Evolutionary conservation across 2,329 filamentous ascomycete species (phyloP).

Genomic region (Myotisia sp.): DNA sequence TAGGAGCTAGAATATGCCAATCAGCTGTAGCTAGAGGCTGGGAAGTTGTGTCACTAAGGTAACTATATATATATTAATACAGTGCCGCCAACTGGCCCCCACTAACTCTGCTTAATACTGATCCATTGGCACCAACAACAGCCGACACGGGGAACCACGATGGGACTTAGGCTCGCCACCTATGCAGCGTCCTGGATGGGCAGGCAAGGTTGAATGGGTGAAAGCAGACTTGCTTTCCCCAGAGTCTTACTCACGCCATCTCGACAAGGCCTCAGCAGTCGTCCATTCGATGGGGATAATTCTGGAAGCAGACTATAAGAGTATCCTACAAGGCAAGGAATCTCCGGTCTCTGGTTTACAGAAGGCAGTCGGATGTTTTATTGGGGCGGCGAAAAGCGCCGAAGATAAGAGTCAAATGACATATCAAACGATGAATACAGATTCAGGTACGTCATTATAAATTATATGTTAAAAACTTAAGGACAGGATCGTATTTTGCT

Average conservation of each 20-base stretch:
- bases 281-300: constrained; percentile 94
- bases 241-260: constrained; percentile 58
- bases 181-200: constrained; percentile 60
- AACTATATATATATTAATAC: constrained; percentile 17
- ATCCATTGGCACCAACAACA: constrained; percentile 28
- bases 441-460: constrained; percentile 39
- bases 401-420: constrained; percentile 48
- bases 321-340: constrained; percentile 68
- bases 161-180: constrained; percentile 70
- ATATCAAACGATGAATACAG: constrained; percentile 95
- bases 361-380: constrained; percentile 59
- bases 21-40: constrained; percentile 72
- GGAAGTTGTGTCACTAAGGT: constrained; percentile 89
- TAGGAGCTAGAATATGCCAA: constrained; percentile 72
- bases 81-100: not conserved
- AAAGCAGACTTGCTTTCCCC: constrained; percentile 78
- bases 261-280: constrained; percentile 67
- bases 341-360: constrained; percentile 64
- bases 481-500: not conserved
- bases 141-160: constrained; percentile 75
- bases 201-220: constrained; percentile 70
- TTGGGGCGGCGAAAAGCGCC: constrained; percentile 6
- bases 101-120: not conserved
- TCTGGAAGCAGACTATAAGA: constrained; percentile 95
- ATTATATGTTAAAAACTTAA: constrained; percentile 5